Conservation (phyloP, 768 basidiomycete species). For the Leccinum aurantiacum region DNA sequence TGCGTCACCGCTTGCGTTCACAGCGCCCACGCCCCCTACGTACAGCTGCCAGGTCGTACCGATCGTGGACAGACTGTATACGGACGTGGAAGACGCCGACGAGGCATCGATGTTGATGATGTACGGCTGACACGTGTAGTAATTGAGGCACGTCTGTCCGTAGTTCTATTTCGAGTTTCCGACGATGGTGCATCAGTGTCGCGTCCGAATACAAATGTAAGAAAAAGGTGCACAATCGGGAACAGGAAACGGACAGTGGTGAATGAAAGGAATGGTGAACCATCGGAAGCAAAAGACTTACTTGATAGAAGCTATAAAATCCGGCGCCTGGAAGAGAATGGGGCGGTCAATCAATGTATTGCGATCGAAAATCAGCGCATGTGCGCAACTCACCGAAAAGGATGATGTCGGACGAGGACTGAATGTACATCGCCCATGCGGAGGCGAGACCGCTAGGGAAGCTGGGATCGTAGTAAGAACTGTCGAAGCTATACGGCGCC, state of each 20-base stretch:
- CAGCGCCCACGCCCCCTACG: not conserved
- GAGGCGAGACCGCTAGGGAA: constrained; percentile 14
- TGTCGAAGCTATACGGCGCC: constrained; percentile 38
- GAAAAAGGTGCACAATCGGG: not conserved
- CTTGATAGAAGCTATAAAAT: constrained; percentile 50
- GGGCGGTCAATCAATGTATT: constrained; percentile 4
- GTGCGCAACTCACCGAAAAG: constrained; percentile 37
- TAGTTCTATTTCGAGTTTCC: not conserved
- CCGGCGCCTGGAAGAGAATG: constrained; percentile 40
- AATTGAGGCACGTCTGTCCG: not conserved
- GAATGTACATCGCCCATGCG: constrained; percentile 20
- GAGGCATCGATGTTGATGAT: not conserved
- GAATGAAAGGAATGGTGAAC: not conserved
- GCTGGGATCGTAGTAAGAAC: constrained; percentile 40
- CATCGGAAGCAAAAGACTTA: constrained; percentile 1
- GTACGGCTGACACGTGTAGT: not conserved
- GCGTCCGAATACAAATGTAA: not conserved
- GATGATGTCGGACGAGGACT: constrained; percentile 40
- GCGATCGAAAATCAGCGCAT: constrained; percentile 27
- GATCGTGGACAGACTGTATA: not conserved
- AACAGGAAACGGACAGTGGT: not conserved
- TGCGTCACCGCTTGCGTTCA: not conserved
- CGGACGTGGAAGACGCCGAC: not conserved
- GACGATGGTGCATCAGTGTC: not conserved
- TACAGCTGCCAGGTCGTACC: not conserved